These are phyloP conservation scores for Botrytis elliptica DNA, from an alignment of 2,329 filamentous ascomycete species.

Conservation along the genomic window DNA sequence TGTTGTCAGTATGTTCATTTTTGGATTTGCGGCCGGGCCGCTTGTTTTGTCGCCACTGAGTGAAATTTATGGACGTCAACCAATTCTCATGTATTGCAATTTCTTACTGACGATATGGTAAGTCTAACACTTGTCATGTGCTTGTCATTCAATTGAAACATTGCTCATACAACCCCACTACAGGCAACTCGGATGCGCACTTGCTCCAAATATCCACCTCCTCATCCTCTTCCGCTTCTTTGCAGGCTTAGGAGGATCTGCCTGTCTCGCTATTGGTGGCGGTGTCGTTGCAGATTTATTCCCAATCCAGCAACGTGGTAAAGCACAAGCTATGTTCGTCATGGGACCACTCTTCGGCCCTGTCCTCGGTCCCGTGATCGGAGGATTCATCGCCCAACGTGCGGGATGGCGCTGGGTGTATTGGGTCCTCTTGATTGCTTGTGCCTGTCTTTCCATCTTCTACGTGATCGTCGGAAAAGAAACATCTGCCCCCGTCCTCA, in stretches of 20 bases:
- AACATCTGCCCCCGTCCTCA: conserved; percentile 49
- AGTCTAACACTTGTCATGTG: conserved; percentile 40
- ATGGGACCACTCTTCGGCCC: conserved; percentile 45
- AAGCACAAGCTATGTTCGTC: conserved; percentile 53
- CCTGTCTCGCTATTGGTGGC: conserved; percentile 53
- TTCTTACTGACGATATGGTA: conserved; percentile 47
- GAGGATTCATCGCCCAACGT: conserved; percentile 40
- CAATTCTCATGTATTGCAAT: conserved; percentile 46
- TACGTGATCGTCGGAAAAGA: conserved; percentile 47
- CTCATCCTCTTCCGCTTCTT: conserved; percentile 60
- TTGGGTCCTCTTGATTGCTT: conserved; percentile 47
- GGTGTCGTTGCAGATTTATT: conserved; percentile 67
- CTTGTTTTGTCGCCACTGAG: conserved; percentile 56
- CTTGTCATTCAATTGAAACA: conserved; percentile 49
- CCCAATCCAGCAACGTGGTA: conserved; percentile 53
- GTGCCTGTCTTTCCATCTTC: conserved; percentile 37
- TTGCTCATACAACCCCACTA: conserved; percentile 47
- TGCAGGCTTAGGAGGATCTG: conserved; percentile 47
- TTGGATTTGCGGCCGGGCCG: conserved; percentile 58
- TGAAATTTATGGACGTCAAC: conserved; percentile 63
- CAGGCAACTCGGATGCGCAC: conserved; percentile 49
- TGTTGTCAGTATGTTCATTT: conserved; percentile 51
- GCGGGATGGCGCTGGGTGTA: conserved; percentile 44
- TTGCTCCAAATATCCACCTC: conserved; percentile 46
- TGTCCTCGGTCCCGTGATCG: conserved; percentile 35